Evolutionary conservation across 1,139 yeast genomes (phyloP).

Genomic region (Kurtzmaniella quercitrusa): DNA sequence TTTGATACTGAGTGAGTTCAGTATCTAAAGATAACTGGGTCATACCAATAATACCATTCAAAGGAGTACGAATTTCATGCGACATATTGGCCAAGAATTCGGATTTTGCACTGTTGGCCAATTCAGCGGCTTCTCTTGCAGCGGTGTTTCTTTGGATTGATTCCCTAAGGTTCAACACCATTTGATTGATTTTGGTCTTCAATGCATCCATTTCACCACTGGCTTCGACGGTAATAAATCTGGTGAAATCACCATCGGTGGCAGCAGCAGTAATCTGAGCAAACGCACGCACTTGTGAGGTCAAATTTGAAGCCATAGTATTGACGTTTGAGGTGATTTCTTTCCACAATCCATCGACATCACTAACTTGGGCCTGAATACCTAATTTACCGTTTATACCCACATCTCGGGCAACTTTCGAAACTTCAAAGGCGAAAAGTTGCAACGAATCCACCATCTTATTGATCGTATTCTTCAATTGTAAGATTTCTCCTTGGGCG

Average conservation of each 20-base stretch:
- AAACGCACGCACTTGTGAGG: slow-evolving; percentile 89
- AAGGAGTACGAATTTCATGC: slow-evolving; percentile 87
- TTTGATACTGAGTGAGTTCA: slow-evolving; percentile 80
- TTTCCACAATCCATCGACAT: slow-evolving; percentile 89
- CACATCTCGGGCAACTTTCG: slow-evolving; percentile 86
- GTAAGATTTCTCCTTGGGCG: slow-evolving; percentile 83
- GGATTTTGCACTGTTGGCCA: slow-evolving; percentile 86
- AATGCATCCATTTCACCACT: slow-evolving; percentile 92
- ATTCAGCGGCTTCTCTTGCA: slow-evolving; percentile 90
- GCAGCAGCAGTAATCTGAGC: slow-evolving; percentile 94
- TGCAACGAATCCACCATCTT: slow-evolving; percentile 91
- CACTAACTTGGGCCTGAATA: slow-evolving; percentile 86
- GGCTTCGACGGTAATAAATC: slow-evolving; percentile 87
- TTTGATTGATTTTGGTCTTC: slow-evolving; percentile 85
- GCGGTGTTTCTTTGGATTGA: slow-evolving; percentile 89
- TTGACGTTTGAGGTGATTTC: slow-evolving; percentile 91
- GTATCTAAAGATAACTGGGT: slow-evolving; percentile 85
- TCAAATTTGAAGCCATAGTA: slow-evolving; percentile 87
- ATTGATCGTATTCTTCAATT: slow-evolving; percentile 74
- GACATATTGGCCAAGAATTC: slow-evolving; percentile 90
- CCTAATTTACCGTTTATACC: slow-evolving; percentile 92
- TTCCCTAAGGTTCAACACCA: slow-evolving; percentile 84
- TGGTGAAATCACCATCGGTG: slow-evolving; percentile 87
- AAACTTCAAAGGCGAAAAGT: slow-evolving; percentile 82
- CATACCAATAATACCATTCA: slow-evolving; percentile 92